Evolutionary conservation across 2,329 filamentous ascomycete species (phyloP), one percentile per base, ranked within the genome.

Genomic region (Penicillium sp.): DNA sequence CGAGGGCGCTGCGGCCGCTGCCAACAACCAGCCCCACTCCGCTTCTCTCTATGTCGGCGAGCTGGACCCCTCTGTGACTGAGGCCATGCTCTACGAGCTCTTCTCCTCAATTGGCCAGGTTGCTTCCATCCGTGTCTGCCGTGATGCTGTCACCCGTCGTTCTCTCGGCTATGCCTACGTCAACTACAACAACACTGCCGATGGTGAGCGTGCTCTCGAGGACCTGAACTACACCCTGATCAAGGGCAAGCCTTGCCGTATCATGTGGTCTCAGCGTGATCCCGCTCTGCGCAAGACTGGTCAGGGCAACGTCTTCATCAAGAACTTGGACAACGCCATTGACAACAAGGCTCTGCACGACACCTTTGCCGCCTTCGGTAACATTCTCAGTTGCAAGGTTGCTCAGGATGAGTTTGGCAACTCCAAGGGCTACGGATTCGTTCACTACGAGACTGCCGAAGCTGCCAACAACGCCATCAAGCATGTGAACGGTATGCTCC

Each of bases 221-320:
- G 93, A 98, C 77, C 83, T 98, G 64, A 98, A 98, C 84, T 98
- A 98, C 81, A 98, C 93, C 56, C 79, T 96, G 65, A 97, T 98
- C 80, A 97, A 97, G 83, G 90, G 90, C 65, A 90, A 88, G 69
- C 91, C 93, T 52, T 98, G 93, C 86, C 91, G 93, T 68, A 98
- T 98, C 78, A 98, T 98, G 93, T 98, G 93, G 93, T 98, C 93
- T 58, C 93, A 98, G 82, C 93, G 93, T 73, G 93, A 98, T 75
- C 93, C 93, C 59, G 91, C 91, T 71, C 85, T 98, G 65, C 93
- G 93, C 79, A 98, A 98, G 85, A 98, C 90, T 62, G 93, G 93
- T 60, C 90, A 96, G 77, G 93, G 93, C 72, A 98, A 98, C 70
- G 91, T 98, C 65, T 98, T 98, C 82, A 98, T 98, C 83, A 98